These are phyloP conservation scores for Fusarium veterinarium DNA, from an alignment of 2,329 filamentous ascomycete genomes.

Conservation along the genomic window DNA sequence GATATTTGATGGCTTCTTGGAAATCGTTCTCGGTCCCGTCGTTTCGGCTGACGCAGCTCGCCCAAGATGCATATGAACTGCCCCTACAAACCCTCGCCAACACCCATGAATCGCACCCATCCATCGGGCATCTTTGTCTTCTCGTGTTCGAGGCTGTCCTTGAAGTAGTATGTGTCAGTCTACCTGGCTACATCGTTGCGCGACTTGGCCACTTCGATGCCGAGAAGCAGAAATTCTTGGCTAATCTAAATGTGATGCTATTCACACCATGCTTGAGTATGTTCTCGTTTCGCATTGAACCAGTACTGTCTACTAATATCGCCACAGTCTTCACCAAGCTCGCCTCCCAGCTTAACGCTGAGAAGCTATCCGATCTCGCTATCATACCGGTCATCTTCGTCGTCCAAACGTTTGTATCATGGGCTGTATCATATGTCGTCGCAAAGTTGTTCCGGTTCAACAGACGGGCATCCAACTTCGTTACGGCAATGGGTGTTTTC, in stretches of 20 bases:
- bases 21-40: conserved; percentile 56
- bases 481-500: conserved; percentile 96
- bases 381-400: conserved; percentile 96
- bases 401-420: conserved; percentile 89
- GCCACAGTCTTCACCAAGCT: conserved; percentile 91
- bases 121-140: conserved; percentile 76
- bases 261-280: conserved; percentile 97
- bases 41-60: conserved; percentile 56
- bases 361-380: conserved; percentile 88
- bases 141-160: conserved; percentile 95
- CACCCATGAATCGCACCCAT: conserved; percentile 68
- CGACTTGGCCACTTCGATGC: conserved; percentile 92
- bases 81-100: conserved; percentile 56
- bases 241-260: conserved; percentile 94
- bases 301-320: conserved; percentile 34
- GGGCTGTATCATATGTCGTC: conserved; percentile 76
- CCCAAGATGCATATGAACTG: conserved; percentile 54
- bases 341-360: conserved; percentile 90
- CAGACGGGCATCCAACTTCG: conserved; percentile 90
- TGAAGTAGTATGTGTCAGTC: conserved; percentile 93
- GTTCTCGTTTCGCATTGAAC: neutral
- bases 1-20: conserved; percentile 52
- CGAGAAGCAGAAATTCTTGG: conserved; percentile 95
- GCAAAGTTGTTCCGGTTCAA: conserved; percentile 82
- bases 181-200: conserved; percentile 94